Base-by-base conservation (phyloP, 495 filamentous ascomycete species). In the Penicillium manginii region DNA sequence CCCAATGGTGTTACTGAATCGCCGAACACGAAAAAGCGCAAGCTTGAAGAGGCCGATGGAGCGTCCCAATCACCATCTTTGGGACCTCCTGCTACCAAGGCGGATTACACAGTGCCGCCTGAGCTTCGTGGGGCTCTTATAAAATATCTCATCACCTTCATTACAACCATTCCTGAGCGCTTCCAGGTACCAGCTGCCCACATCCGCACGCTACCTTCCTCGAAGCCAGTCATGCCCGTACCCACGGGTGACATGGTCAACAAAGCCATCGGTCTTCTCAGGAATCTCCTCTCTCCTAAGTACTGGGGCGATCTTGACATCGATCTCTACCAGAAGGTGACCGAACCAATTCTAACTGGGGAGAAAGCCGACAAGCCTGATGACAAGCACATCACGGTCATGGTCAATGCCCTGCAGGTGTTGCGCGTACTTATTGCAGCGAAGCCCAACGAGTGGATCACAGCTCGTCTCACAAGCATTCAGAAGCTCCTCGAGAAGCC, bases 271-370 rank as follows among this genome's bases (percentile, higher is more conserved):
- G 71, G 84, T 4, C 81, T 99, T 39, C 79, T 99, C n/a, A 82
- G 89, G 61, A 90, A 91, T 65, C 86, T 99, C 40, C 81, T 99
- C 15, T 90, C 91, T 46, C 89, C 91, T 18, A 84, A 87, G 18
- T 96, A 90, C 69, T 99, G 96, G 96, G 88, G 85, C 22, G 94
- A 97, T 65, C 77, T 97, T 23, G 92, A 97, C 33, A 80, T 97
- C 42, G 94, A 97, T 64, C 78, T 97, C 37, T 93, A 96, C 62
- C 89, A 89, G 12, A 94, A 92, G 59, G 86, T 92, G 52, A 96
- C 91, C 7, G 93, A 98, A 57, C 84, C 86, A 2, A 87, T 96
- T 46, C 73, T 96, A 3, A 84, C 87, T 10, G 85, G 85, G 39
- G 87, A 91, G 10, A 87, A 84, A 69, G 85, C 87, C 0, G 78